Percentiles rank a stretch among this genome's conserved stretches.
Conservation (phyloP, 2,329 filamentous ascomycete genomes). For the Westerdykella sp. region DNA sequence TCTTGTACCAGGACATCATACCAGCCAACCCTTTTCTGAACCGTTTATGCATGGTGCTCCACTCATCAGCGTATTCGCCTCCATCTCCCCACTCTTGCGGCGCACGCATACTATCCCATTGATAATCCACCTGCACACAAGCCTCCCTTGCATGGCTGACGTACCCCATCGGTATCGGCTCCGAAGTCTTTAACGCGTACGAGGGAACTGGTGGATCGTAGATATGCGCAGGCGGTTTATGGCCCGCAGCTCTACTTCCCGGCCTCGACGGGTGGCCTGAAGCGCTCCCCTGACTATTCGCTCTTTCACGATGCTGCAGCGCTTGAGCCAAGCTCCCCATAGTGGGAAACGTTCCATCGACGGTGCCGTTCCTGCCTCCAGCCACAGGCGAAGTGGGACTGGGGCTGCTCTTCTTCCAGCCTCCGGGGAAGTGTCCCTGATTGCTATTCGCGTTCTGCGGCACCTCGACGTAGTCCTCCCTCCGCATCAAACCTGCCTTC, state of each 20-base stretch:
- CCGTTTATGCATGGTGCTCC: conserved; percentile 88
- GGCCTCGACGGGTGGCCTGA: conserved; percentile 21
- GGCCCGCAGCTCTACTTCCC: conserved; percentile 15
- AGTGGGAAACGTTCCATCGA: conserved; percentile 17
- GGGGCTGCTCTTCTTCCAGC: conserved; percentile 45
- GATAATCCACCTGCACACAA: conserved; percentile 81
- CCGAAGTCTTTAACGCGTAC: conserved; percentile 74
- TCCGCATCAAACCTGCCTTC: conserved; percentile 76
- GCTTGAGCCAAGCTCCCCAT: conserved; percentile 36
- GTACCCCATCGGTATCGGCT: conserved; percentile 80
- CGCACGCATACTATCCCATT: conserved; percentile 86
- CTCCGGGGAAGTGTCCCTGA: conserved; percentile 49
- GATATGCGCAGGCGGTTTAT: conserved; percentile 22
- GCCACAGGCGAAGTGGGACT: conserved; percentile 12
- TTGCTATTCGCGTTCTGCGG: conserved; percentile 35
- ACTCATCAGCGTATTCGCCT: conserved; percentile 85
- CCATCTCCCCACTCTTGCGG: conserved; percentile 81
- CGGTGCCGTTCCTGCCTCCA: conserved; percentile 13
- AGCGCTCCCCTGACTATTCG: conserved; percentile 37
- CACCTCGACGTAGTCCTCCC: conserved; percentile 58
- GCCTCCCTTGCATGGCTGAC: conserved; percentile 84
- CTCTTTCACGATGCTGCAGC: conserved; percentile 41
- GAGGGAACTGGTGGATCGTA: conserved; percentile 74
- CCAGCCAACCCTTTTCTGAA: conserved; percentile 74
- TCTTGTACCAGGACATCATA: conserved; percentile 75